These are phyloP conservation scores for Fusarium ramigenum DNA, from an alignment of 2,329 filamentous ascomycete genomes.

Conservation along the genomic window DNA sequence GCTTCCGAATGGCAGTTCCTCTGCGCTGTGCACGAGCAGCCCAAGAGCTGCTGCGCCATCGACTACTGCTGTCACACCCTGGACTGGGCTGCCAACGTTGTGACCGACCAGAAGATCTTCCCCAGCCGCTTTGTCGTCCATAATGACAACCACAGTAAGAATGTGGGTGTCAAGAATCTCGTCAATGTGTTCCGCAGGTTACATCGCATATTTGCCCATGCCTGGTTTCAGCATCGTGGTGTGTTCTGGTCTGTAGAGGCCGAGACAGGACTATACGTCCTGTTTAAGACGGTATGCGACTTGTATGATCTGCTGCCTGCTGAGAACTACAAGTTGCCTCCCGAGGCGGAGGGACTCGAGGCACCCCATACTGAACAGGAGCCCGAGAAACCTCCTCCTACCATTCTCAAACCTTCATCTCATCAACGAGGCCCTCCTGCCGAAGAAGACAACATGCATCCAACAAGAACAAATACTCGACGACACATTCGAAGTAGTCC, in stretches of 20 bases:
- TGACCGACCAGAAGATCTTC: constrained; percentile 95
- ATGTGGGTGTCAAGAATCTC: constrained; percentile 79
- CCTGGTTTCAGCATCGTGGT: constrained; percentile 96
- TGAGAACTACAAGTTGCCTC: constrained; percentile 95
- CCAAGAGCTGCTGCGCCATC: constrained; percentile 96
- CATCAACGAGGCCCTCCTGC: constrained; percentile 45
- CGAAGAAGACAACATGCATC: constrained; percentile 61
- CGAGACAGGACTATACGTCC: constrained; percentile 90
- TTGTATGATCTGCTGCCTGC: constrained; percentile 87
- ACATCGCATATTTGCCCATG: constrained; percentile 97
- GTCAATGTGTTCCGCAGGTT: constrained; percentile 94
- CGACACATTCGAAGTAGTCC: constrained; percentile 83
- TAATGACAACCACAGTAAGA: constrained; percentile 66
- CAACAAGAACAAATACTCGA: constrained; percentile 76
- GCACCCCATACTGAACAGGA: constrained; percentile 55
- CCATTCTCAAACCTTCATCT: constrained; percentile 50
- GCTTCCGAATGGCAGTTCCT: constrained; percentile 99
- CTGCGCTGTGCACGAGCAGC: constrained; percentile 95
- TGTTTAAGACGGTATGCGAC: constrained; percentile 98
- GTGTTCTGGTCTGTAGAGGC: constrained; percentile 96
- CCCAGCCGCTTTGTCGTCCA: constrained; percentile 78
- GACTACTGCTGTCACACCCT: constrained; percentile 99
- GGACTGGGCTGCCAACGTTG: constrained; percentile 94
- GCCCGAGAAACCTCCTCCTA: constrained; percentile 47
- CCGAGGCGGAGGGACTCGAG: constrained; percentile 89